phyloP scores from a whole-genome alignment of 768 basidiomycete genomes.

The Mycena indigotica region DNA sequence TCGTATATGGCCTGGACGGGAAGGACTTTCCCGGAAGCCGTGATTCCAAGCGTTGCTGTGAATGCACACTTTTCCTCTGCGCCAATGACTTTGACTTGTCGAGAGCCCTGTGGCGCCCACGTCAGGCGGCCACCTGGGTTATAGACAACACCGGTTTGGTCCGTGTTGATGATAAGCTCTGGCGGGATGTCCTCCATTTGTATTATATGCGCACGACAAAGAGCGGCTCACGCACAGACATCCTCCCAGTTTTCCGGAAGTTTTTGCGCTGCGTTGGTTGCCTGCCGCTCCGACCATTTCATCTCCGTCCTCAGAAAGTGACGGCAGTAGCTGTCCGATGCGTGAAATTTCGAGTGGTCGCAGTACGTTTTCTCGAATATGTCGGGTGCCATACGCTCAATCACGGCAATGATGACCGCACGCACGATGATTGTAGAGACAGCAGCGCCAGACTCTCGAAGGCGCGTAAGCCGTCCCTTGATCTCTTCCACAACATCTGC shows the following conservation, averaged over 20 bases:
- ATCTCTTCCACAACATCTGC: neutral
- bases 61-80: neutral
- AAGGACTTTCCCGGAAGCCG: neutral
- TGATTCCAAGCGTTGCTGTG: neutral
- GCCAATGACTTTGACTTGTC: neutral
- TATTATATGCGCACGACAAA: constrained; percentile 1
- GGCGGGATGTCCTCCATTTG: constrained; percentile 1
- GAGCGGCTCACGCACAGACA: neutral
- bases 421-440: neutral
- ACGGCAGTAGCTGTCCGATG: constrained; percentile 26
- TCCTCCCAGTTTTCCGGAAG: constrained; percentile 25
- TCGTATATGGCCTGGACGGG: neutral
- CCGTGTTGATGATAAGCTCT: constrained; percentile 1
- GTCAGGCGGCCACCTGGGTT: neutral
- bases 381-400: neutral
- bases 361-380: constrained; percentile 6
- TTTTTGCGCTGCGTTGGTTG: constrained; percentile 36
- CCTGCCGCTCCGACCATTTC: constrained; percentile 3
- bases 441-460: neutral
- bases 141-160: constrained; percentile 1
- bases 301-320: constrained; percentile 25
- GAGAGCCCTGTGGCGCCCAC: neutral
- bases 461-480: neutral
- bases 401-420: neutral
- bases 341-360: constrained; percentile 24